A percentile compares a stretch with the other conserved stretches of the same genome.
Evolutionary conservation across 345 rosid species (phyloP).

Genomic region (Rubroshorea leprosula): DNA sequence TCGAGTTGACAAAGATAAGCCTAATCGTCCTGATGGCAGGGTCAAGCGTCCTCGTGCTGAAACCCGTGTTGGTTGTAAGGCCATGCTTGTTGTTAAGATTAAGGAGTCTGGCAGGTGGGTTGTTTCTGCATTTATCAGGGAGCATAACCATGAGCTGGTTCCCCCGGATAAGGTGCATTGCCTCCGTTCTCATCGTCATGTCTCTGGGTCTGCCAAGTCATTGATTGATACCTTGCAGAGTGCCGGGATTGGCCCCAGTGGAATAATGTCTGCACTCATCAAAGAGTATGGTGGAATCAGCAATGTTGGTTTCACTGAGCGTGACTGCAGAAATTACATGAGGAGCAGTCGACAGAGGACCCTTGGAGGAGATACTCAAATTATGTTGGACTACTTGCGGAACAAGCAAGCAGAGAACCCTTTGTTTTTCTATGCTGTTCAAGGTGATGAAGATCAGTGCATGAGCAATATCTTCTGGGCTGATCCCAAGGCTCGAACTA

Average conservation of each 20-base stretch:
- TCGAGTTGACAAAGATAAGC: slow-evolving; percentile 23
- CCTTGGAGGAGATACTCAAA: slow-evolving; percentile 26
- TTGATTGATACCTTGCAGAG: slow-evolving; percentile 31
- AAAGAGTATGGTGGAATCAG: slow-evolving; percentile 32
- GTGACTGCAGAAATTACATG: slow-evolving; percentile 33
- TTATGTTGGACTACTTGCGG: slow-evolving; percentile 35
- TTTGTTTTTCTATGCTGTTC: slow-evolving; percentile 33
- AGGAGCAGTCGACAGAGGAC: slow-evolving; percentile 34
- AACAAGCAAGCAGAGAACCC: slow-evolving; percentile 28
- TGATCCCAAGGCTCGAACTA: slow-evolving; percentile 29
- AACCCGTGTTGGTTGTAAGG: slow-evolving; percentile 36
- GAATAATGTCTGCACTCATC: slow-evolving; percentile 31
- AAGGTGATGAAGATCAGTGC: slow-evolving; percentile 26
- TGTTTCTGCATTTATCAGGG: slow-evolving; percentile 23
- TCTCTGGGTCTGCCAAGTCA: slow-evolving; percentile 30
- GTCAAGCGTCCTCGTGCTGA: slow-evolving; percentile 31
- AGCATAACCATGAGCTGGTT: slow-evolving; percentile 31
- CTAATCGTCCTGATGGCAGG: slow-evolving; percentile 18
- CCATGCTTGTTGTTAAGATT: slow-evolving; percentile 26
- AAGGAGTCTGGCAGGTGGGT: slow-evolving; percentile 34
- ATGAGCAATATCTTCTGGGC: slow-evolving; percentile 36
- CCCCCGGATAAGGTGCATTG: slow-evolving; percentile 34
- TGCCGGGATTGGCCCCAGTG: slow-evolving; percentile 33
- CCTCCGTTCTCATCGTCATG: slow-evolving; percentile 35
- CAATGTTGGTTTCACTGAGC: slow-evolving; percentile 33